Percentiles rank a stretch among this genome's conserved stretches.
phyloP scores from a whole-genome alignment of 257 asterid species.

The Solanum chmielewskii region DNA sequence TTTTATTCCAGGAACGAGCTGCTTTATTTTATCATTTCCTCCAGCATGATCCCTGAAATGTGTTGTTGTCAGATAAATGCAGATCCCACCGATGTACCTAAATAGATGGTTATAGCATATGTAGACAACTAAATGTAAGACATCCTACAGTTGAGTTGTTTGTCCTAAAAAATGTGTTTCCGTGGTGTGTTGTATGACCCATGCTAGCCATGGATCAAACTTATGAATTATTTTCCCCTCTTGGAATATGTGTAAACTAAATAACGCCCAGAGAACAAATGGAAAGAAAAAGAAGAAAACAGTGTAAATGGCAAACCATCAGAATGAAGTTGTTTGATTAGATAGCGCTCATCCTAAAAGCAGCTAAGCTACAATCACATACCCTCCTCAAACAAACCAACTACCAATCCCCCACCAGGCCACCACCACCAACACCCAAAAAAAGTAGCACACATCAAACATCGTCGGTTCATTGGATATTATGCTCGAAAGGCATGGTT shows the following conservation, averaged over 20 bases:
- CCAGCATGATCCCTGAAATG: conserved; percentile 93
- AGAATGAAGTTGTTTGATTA: neutral
- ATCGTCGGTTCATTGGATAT: neutral
- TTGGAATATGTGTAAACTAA: neutral
- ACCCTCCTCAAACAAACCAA: neutral
- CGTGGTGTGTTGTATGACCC: neutral
- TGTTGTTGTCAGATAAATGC: neutral
- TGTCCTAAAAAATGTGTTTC: neutral
- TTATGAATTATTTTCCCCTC: neutral
- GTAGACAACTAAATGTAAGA: neutral
- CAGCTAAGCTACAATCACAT: neutral
- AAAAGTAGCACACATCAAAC: neutral
- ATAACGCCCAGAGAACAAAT: neutral
- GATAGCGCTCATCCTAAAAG: neutral
- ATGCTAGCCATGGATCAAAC: neutral
- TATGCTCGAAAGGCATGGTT: neutral
- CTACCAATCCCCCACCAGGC: neutral
- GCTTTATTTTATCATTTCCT: conserved; percentile 84
- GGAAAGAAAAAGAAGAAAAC: neutral
- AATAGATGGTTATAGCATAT: neutral
- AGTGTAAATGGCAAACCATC: neutral
- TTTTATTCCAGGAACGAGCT: conserved; percentile 65
- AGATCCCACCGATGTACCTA: neutral
- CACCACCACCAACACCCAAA: neutral
- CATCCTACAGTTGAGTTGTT: neutral